Evolutionary conservation across 305 asterid genomes (phyloP).

Genomic region (Striga hermonthica): DNA sequence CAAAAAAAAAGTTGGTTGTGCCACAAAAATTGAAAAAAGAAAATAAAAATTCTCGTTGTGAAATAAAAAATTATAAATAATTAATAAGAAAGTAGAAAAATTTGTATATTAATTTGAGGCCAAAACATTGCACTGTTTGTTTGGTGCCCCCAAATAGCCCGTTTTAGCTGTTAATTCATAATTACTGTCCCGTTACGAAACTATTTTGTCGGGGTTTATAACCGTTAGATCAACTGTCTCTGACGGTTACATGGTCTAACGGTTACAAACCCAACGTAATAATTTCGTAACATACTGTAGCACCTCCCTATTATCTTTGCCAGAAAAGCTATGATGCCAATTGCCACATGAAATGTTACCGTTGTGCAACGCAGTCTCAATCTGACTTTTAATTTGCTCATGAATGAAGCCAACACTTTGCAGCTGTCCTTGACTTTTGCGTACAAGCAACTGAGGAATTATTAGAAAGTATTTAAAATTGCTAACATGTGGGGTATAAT

Average conservation of each 20-base stretch:
- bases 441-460: no score
- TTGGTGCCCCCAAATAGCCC: background rate
- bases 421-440: conserved; percentile 25
- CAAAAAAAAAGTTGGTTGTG: background rate
- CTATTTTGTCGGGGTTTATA: no score
- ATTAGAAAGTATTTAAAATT: no score
- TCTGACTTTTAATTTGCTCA: conserved; percentile 16
- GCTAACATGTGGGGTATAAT: no score
- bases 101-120: background rate
- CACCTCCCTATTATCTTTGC: background rate
- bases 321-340: background rate
- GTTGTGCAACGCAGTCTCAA: background rate
- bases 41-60: no score
- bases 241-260: no score
- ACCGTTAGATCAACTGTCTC: no score
- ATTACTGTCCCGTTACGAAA: background rate
- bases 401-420: conserved; percentile 8
- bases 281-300: background rate
- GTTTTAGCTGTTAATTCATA: background rate
- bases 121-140: background rate
- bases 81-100: no score
- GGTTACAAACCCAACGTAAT: no score
- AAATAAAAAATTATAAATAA: no score
- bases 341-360: conserved; percentile 2
- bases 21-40: no score